phyloP scores from a whole-genome alignment of 169 alveolate species.

The Babesia bigemina region DNA sequence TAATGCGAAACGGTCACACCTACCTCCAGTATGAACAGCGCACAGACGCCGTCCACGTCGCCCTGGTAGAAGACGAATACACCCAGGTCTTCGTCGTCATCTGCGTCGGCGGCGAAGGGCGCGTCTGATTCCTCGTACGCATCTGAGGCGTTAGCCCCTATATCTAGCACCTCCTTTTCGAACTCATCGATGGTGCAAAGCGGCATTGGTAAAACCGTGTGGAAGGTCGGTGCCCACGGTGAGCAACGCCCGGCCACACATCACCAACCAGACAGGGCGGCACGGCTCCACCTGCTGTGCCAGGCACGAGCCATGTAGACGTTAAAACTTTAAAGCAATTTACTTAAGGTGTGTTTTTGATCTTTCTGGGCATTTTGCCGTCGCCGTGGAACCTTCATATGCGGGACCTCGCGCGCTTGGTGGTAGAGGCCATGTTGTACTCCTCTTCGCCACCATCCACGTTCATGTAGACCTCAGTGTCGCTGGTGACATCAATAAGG shows the following conservation, averaged over 20 bases:
- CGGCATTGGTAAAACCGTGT: slow-evolving; percentile 47
- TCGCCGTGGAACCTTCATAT: background rate
- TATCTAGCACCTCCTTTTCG: slow-evolving; percentile 41
- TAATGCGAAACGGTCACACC: background rate
- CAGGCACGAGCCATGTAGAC: too few relatives aligned
- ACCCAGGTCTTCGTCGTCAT: slow-evolving; percentile 17
- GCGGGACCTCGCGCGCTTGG: slow-evolving; percentile 47
- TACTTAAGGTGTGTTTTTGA: background rate
- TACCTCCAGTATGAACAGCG: slow-evolving; percentile 67
- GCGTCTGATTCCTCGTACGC: slow-evolving; percentile 7
- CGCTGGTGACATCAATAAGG: slow-evolving; percentile 68
- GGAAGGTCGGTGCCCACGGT: background rate
- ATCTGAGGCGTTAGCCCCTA: slow-evolving; percentile 10
- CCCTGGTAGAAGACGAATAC: slow-evolving; percentile 60
- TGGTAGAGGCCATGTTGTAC: background rate
- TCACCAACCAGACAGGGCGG: too few relatives aligned
- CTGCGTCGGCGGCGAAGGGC: background rate
- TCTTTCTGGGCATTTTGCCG: background rate
- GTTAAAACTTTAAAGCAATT: background rate
- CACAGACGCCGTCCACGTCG: slow-evolving; percentile 67
- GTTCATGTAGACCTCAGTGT: slow-evolving; percentile 69
- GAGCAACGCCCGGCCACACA: background rate
- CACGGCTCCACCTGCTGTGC: too few relatives aligned
- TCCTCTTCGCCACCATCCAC: slow-evolving; percentile 25
- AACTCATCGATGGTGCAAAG: slow-evolving; percentile 63